phyloP scores from a whole-genome alignment of 225 moss, liverwort and hornwort genomes.

The Polytrichum commune region DNA sequence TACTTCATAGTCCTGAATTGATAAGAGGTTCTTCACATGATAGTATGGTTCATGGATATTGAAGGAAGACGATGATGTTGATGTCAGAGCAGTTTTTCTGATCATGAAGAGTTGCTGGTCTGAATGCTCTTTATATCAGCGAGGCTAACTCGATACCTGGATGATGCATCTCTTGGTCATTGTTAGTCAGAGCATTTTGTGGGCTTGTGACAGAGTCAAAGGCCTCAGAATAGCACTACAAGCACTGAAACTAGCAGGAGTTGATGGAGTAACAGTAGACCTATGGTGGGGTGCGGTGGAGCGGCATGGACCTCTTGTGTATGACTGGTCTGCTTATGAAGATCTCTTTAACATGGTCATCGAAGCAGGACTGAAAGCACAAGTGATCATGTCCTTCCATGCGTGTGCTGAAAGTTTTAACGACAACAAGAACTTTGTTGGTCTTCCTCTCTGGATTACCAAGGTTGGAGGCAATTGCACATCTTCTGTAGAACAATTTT shows the following conservation, averaged over 20 bases:
- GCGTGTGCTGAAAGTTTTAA: conserved; percentile 8
- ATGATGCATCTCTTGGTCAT: neutral
- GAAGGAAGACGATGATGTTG: neutral
- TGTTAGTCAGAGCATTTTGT: conserved; percentile 1
- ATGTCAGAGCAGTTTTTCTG: neutral
- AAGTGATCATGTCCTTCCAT: conserved; percentile 21
- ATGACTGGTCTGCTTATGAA: conserved; percentile 18
- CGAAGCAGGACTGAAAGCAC: conserved; percentile 13
- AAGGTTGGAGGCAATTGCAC: conserved; percentile 11
- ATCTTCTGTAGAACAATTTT: neutral
- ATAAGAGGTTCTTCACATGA: neutral
- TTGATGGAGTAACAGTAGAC: conserved; percentile 19
- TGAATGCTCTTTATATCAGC: neutral
- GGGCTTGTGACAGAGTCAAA: conserved; percentile 8
- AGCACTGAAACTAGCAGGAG: conserved; percentile 17
- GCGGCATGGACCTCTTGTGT: conserved; percentile 8
- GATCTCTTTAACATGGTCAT: conserved; percentile 10
- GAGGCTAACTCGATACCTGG: neutral
- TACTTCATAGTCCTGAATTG: neutral
- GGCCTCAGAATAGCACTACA: conserved; percentile 14
- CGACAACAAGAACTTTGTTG: conserved; percentile 11
- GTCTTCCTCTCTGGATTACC: conserved; percentile 15
- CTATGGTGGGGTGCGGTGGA: conserved; percentile 24
- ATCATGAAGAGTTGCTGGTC: neutral
- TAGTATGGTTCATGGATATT: neutral